phyloP scores from a whole-genome alignment of 140 eudicot species.

The Stevia rebaudiana region DNA sequence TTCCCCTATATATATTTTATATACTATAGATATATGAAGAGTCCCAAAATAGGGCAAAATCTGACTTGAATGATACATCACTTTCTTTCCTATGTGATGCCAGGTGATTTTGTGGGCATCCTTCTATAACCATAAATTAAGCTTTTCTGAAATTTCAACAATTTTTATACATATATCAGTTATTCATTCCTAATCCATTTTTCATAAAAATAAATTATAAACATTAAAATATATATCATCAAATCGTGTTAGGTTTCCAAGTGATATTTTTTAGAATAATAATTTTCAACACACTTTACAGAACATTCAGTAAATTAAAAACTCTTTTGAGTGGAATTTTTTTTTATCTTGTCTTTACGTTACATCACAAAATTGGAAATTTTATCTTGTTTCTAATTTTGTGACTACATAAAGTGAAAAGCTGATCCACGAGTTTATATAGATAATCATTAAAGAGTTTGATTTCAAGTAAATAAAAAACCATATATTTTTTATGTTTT shows the following conservation, averaged over 20 bases:
- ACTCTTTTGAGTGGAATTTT: conserved; percentile 8
- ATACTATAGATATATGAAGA: no score
- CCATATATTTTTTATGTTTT: not conserved
- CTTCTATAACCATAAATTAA: conserved; percentile 24
- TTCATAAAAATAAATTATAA: not conserved
- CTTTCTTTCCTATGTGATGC: conserved; percentile 29
- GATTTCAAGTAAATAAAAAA: conserved; percentile 16
- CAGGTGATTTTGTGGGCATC: conserved; percentile 42
- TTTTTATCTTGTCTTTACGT: conserved; percentile 32
- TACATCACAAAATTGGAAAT: conserved; percentile 24
- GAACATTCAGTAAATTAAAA: not conserved
- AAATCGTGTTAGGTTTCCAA: not conserved
- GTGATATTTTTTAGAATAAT: not conserved
- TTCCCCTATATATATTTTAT: no score
- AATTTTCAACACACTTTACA: not conserved
- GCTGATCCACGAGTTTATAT: conserved; percentile 27
- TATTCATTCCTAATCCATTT: conserved; percentile 14
- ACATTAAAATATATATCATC: not conserved
- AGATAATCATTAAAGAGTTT: conserved; percentile 37
- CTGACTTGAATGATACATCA: conserved; percentile 37
- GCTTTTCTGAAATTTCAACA: conserved; percentile 8
- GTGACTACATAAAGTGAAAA: conserved; percentile 25
- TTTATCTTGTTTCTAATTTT: conserved; percentile 22
- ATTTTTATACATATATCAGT: conserved; percentile 6
- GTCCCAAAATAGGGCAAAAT: conserved; percentile 14